These are phyloP conservation scores for Capronia epimyces DNA, from an alignment of 2,329 filamentous ascomycete genomes.

Conservation along the genomic window DNA sequence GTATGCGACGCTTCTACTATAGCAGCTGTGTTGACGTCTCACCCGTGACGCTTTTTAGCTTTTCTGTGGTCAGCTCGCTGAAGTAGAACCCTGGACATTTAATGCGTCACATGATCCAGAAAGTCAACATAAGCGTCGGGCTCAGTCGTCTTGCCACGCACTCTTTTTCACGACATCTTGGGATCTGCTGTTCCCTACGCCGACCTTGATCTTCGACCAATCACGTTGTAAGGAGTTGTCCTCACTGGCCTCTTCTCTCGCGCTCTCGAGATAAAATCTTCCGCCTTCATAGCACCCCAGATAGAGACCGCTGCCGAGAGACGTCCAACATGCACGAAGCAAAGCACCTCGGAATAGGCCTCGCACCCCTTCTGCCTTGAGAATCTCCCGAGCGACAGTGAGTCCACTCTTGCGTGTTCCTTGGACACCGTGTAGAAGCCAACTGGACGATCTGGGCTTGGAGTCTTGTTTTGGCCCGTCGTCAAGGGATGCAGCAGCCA, in stretches of 20 bases:
- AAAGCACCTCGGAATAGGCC: conserved; percentile 70
- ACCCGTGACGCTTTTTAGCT: too few relatives aligned
- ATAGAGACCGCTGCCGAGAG: conserved; percentile 76
- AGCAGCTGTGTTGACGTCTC: too few relatives aligned
- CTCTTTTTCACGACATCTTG: conserved; percentile 30
- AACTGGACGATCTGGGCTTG: conserved; percentile 16
- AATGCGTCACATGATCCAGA: too few relatives aligned
- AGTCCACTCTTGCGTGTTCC: conserved; percentile 45
- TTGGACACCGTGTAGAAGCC: conserved; percentile 21
- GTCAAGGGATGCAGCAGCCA: conserved; percentile 50
- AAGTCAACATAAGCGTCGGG: too few relatives aligned
- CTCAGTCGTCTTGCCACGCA: conserved; percentile 30
- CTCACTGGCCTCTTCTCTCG: conserved; percentile 27
- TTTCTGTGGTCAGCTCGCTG: too few relatives aligned
- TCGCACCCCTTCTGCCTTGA: conserved; percentile 60
- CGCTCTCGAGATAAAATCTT: conserved; percentile 53
- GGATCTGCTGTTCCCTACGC: conserved; percentile 28
- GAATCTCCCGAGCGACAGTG: conserved; percentile 60
- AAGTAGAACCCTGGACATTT: too few relatives aligned
- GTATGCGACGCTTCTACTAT: too few relatives aligned
- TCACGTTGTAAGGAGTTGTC: conserved; percentile 26
- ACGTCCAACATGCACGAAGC: conserved; percentile 73
- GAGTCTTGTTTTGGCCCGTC: conserved; percentile 17
- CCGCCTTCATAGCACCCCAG: conserved; percentile 80
- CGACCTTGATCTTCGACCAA: conserved; percentile 28